These are phyloP conservation scores for Penicillium sp. DNA, from an alignment of 2,329 filamentous ascomycete genomes.

Conservation along the genomic window DNA sequence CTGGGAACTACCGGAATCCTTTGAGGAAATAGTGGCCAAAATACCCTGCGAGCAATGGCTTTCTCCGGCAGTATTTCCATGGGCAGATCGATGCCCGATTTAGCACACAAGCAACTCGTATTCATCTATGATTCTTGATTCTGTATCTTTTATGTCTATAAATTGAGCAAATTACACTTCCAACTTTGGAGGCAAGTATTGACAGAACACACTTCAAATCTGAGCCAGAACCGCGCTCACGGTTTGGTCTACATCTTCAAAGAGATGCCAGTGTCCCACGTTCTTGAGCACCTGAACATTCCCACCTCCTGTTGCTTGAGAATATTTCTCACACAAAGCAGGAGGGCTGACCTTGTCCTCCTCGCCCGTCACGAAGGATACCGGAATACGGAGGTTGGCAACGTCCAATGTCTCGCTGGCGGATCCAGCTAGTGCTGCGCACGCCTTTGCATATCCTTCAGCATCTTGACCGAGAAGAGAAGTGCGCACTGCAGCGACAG, in stretches of 20 bases:
- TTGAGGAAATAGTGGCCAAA: neutral
- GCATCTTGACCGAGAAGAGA: slow-evolving; percentile 52
- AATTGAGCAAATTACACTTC: too few relatives aligned
- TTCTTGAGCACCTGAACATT: slow-evolving; percentile 38
- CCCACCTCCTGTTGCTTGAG: slow-evolving; percentile 18
- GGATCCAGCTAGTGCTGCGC: slow-evolving; percentile 50
- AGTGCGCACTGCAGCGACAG: slow-evolving; percentile 44
- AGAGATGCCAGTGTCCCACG: slow-evolving; percentile 55
- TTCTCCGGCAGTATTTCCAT: neutral
- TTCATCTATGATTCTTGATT: too few relatives aligned
- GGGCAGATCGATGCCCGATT: neutral
- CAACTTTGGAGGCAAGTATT: too few relatives aligned
- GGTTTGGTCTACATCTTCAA: slow-evolving; percentile 43
- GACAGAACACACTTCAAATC: neutral
- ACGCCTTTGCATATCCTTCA: slow-evolving; percentile 59
- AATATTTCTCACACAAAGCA: slow-evolving; percentile 36
- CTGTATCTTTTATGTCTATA: too few relatives aligned
- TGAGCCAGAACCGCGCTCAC: slow-evolving; percentile 4
- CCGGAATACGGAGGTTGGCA: slow-evolving; percentile 23
- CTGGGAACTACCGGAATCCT: neutral
- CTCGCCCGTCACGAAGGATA: slow-evolving; percentile 48
- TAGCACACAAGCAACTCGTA: neutral
- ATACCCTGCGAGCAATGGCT: neutral
- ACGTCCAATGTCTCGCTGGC: slow-evolving; percentile 22
- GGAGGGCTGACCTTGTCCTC: slow-evolving; percentile 49